Evolutionary conservation across 164 flowering plant genomes (phyloP).

Genomic region (Dillenia suffruticosa): DNA sequence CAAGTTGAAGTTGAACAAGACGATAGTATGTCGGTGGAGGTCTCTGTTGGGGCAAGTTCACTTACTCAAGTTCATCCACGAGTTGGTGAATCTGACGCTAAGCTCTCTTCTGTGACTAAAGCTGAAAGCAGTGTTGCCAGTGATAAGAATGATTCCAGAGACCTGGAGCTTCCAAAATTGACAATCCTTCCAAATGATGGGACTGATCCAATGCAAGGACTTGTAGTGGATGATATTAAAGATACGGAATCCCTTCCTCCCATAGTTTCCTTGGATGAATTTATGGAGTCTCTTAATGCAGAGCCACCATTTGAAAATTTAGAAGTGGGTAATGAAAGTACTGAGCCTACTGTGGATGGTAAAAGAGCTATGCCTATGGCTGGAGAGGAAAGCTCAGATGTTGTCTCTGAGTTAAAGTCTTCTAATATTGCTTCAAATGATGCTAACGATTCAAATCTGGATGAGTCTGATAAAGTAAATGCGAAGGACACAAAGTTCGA

Average conservation of each 20-base stretch:
- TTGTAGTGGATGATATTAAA: conserved; percentile 69
- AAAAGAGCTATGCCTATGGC: conserved; percentile 24
- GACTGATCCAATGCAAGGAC: conserved; percentile 72
- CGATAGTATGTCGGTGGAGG: conserved; percentile 59
- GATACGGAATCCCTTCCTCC: conserved; percentile 90
- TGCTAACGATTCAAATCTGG: conserved; percentile 15
- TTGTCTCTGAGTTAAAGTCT: conserved; percentile 26
- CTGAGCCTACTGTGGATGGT: conserved; percentile 20
- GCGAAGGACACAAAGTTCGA: conserved; percentile 9
- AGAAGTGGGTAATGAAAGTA: conserved; percentile 37
- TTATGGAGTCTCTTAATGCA: conserved; percentile 83
- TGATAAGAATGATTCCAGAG: conserved; percentile 27
- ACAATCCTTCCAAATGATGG: conserved; percentile 53
- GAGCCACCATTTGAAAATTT: conserved; percentile 83
- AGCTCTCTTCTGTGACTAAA: conserved; percentile 13
- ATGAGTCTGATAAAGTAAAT: conserved; percentile 25
- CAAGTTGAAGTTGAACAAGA: conserved; percentile 82
- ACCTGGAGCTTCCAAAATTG: conserved; percentile 18
- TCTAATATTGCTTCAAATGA: conserved; percentile 20
- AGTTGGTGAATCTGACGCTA: conserved; percentile 20
- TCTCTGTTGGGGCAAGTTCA: conserved; percentile 48
- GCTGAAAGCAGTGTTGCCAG: conserved; percentile 4
- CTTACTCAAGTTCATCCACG: conserved; percentile 23
- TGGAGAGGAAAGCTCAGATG: conserved; percentile 29
- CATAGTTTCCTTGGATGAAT: conserved; percentile 90